A percentile compares a stretch with the other conserved stretches of the same genome.
These are phyloP conservation scores for Diospyros lotus DNA, from an alignment of 148 eudicot species.

Conservation along the genomic window DNA sequence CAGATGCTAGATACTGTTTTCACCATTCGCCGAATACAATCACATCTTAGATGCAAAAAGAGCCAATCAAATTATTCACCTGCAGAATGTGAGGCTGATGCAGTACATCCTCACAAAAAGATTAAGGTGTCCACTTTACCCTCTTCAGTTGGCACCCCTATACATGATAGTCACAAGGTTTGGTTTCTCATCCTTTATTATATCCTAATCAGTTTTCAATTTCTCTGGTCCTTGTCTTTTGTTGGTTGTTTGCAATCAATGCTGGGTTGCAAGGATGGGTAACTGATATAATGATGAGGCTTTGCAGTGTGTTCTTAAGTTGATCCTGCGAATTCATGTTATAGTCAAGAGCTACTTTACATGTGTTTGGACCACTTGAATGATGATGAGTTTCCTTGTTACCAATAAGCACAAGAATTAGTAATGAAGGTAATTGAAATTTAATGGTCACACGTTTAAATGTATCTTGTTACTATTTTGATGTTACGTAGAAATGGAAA, in stretches of 20 bases:
- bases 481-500: no score
- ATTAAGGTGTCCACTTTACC: conserved; percentile 39
- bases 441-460: no score
- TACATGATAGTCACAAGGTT: conserved; percentile 17
- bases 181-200: neutral
- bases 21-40: conserved; percentile 37
- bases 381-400: no score
- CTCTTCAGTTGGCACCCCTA: conserved; percentile 18
- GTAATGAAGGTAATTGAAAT: no score
- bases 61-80: conserved; percentile 8
- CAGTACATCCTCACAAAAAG: conserved; percentile 36
- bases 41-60: conserved; percentile 33
- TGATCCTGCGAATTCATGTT: no score
- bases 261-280: no score
- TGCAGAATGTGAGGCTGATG: conserved; percentile 24
- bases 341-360: no score
- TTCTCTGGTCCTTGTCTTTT: neutral
- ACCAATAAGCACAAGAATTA: no score
- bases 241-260: conserved; percentile 1
- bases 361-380: no score
- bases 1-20: conserved; percentile 63
- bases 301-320: no score
- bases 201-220: neutral
- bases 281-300: no score
- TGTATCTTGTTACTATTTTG: no score